Evolutionary conservation across 192 early-diverging fungal genomes (phyloP), one percentile per base, ranked within the genome.

Genomic region (Coemansia furcata): DNA sequence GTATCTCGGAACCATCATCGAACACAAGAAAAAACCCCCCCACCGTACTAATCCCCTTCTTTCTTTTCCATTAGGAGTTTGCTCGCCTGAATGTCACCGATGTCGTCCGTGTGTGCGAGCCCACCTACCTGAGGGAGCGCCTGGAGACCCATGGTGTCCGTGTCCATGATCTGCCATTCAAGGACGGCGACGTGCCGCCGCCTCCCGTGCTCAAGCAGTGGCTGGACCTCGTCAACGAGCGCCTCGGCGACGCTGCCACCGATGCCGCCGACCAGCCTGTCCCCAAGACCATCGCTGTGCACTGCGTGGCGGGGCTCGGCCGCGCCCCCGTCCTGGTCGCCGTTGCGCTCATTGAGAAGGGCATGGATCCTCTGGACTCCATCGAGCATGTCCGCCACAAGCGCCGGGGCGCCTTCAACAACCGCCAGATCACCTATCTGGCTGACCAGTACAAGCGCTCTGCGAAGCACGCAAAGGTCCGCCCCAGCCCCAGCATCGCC

Each of bases 221-320:
- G 85, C 76, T 94, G 17, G 69, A 82, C 66, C 76, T 95, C 30
- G 85, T 91, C 26, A 88, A 87, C 50, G 80, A 79, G 15, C 76
- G 85, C 19, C 84, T 87, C 36, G 60, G 47, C 35, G 71, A 74
- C 32, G 62, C 80, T 30, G 63, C 58, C 68, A 63, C 57, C 57
- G 40, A 71, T n/a, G 60, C 60, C 21, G 58, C 54, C 0, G 49
- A 57, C 21, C 64, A 61, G 7, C 52, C 72, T 0, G 82, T 83
- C 30, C 78, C 83, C 33, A 85, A 86, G 17, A 92, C 89, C 1
- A 91, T 92, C 63, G 95, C 93, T 2, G 89, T 97, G 6, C 96
- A 98, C 70, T 98, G 96, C 72, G 95, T 98, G 21, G 94, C 96
- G 5, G 96, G 96, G 30, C 86, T 98, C 6, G 96, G 96, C 6